Base-by-base conservation (phyloP, 2,329 filamentous ascomycete genomes). In the Meredithiella fracta region DNA sequence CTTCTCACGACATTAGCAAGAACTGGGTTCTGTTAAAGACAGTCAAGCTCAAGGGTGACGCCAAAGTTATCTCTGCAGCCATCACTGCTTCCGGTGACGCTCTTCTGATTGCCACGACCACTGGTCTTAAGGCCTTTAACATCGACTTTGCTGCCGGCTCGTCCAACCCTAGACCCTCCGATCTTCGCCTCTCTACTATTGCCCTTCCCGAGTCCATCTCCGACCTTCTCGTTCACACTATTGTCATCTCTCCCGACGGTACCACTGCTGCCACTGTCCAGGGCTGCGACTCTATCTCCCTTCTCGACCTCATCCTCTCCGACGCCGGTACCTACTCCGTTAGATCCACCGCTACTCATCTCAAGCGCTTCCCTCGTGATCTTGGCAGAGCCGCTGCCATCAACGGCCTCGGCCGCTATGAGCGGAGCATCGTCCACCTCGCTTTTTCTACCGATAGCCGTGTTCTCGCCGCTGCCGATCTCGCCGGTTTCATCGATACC, bases 401-500 rank as follows among this genome's bases (percentile, higher is more conserved):
- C 55, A 82, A 84, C 29, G 80, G 82, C 5, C 73, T 87, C 55
- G 84, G 83, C n/a, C 70, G 71, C 25, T 97, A 96, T 68, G 80
- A 88, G 60, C 78, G 85, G 65, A 83, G 76, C 47, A 81, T 97
- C 61, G 82, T 78, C 37, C 83, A 86, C 55, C 67, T 83, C 25
- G 75, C 82, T 1, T 96, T 97, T 67, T 90, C 89, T 8, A 73
- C 82, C 3, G 85, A 95, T 65, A 87, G 86, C 65, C 80, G 77
- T 61, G 78, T 94, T 60, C 71, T 97, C 50, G 89, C 85, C 7
- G 79, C 82, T 29, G 82, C 84, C 51, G 91, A 96, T 66, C 69
- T 96, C 54, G 82, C 85, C 47, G 92, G 92, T 47, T 88, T 83
- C 67, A 74, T 97, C 31, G 90, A 97, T 65, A 88, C 83, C 17